Base-by-base conservation (phyloP, 805 yeast genomes). In the Metschnikowia kunwiensis region DNA sequence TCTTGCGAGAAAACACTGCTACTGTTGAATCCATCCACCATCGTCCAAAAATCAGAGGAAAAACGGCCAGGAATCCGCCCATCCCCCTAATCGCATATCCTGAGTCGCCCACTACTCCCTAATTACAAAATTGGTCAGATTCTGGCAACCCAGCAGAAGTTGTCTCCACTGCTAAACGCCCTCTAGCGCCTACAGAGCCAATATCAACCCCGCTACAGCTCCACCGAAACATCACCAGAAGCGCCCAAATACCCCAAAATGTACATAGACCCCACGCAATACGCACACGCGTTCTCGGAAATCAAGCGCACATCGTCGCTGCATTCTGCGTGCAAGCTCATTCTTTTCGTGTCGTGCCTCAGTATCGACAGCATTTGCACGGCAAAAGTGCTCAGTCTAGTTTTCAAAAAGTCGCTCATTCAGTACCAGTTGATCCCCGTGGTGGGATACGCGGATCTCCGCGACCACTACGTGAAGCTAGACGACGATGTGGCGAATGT, bases 321-420 rank as follows among this genome's bases (percentile, higher is more conserved):
- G 10, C 97, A 89, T 58, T 82, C 96, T n/a, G 82, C 96, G 5
- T 93, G 97, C 57, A 84, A 85, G 52, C 63, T 89, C 40, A 87
- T 86, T 17, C 68, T 93, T 7, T 87, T 91, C 56, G 96, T 87
- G 15, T 84, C 97, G 3, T 86, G 96, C 60, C 67, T 91, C 46
- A 86, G 83, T 58, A 81, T 93, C 19, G 99, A 93, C 63, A 87
- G 97, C 26, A 66, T 93, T 11, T 91, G 97, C 65, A 86, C 95
- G 0, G 79, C 95, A 20, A 82, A 79, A 54, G 83, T 88, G 53
- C 65, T 93, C 16, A 71, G 88, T 13, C 59, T 71, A 25, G 65
- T 86, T 30, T 69, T 93, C 45, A 82, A 86, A 60, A 80, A 82
- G 46, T 91, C 86, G 49, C 70, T 91, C 51, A 78, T 93, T 11